Conservation (phyloP, 768 basidiomycete genomes). For the Trametes cubensis region DNA sequence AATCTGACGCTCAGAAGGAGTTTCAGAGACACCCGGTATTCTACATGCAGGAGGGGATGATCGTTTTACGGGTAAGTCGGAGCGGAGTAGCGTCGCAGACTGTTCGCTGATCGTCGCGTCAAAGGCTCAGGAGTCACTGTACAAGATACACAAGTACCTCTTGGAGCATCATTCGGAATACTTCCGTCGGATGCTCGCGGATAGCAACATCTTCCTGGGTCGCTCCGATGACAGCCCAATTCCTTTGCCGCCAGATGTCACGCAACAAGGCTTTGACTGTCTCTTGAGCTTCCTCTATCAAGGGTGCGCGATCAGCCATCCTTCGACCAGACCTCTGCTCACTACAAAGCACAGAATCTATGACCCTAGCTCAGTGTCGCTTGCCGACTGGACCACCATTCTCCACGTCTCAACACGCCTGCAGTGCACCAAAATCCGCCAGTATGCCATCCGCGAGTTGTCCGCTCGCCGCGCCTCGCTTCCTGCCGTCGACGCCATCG, state of each 20-base stretch:
- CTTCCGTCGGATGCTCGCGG: constrained; percentile 39
- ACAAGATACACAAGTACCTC: constrained; percentile 45
- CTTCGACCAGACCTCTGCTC: neutral
- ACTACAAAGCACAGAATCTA: constrained; percentile 20
- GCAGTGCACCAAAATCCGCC: constrained; percentile 38
- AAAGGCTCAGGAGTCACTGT: constrained; percentile 43
- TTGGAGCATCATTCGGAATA: constrained; percentile 41
- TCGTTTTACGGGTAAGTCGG: constrained; percentile 20
- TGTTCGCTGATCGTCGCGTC: neutral
- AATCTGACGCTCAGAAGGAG: neutral
- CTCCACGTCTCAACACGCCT: constrained; percentile 43
- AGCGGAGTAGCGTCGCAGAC: too few relatives aligned
- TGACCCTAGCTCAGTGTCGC: constrained; percentile 23
- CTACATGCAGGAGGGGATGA: constrained; percentile 27
- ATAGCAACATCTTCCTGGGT: constrained; percentile 27
- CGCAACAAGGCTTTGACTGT: constrained; percentile 38
- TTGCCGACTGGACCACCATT: constrained; percentile 42
- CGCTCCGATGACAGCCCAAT: constrained; percentile 39
- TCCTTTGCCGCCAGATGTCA: constrained; percentile 35
- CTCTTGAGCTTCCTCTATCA: constrained; percentile 44
- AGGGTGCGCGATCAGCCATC: constrained; percentile 33
- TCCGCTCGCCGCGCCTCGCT: constrained; percentile 20
- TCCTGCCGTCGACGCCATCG: constrained; percentile 25
- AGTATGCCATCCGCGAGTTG: constrained; percentile 36
- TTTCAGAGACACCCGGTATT: constrained; percentile 17